phyloP scores from a whole-genome alignment of 345 rosid genomes.

The Hirschfeldia incana region DNA sequence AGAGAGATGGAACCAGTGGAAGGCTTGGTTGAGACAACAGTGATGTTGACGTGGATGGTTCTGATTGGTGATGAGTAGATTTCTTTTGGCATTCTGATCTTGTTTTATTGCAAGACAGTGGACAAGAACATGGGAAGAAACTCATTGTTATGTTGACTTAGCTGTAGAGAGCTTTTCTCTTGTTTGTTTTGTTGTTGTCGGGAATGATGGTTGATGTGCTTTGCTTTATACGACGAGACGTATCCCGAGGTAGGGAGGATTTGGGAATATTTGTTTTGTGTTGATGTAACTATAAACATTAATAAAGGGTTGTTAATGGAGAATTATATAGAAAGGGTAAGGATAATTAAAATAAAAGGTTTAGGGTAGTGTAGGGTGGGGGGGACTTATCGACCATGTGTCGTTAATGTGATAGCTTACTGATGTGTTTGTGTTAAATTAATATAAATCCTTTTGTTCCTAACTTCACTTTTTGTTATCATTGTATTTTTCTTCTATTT shows the following conservation, averaged over 20 bases:
- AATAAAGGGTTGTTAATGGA: background rate
- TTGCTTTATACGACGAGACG: slow-evolving; percentile 24
- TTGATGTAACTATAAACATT: background rate
- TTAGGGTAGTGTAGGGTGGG: slow-evolving; percentile 25
- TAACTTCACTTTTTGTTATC: slow-evolving; percentile 27
- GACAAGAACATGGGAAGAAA: slow-evolving; percentile 37
- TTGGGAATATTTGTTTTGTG: background rate
- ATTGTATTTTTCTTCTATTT: background rate
- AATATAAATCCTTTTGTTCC: slow-evolving; percentile 24
- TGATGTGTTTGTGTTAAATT: slow-evolving; percentile 21
- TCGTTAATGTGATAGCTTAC: slow-evolving; percentile 21
- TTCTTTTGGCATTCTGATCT: slow-evolving; percentile 31
- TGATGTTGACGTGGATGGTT: slow-evolving; percentile 46
- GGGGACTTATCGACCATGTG: slow-evolving; percentile 24
- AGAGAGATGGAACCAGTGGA: slow-evolving; percentile 59
- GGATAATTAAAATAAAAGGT: slow-evolving; percentile 6
- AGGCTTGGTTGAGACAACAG: slow-evolving; percentile 53
- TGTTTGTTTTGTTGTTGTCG: slow-evolving; percentile 28
- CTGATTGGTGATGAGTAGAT: slow-evolving; percentile 28
- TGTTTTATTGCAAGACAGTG: slow-evolving; percentile 22
- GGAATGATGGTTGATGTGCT: slow-evolving; percentile 20
- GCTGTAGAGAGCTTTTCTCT: background rate
- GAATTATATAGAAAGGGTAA: slow-evolving; percentile 15
- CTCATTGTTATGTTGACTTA: slow-evolving; percentile 24
- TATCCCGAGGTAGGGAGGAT: slow-evolving; percentile 23